Base-by-base conservation (phyloP, 139 green algal species). In the Chlorella sorokiniana region DNA sequence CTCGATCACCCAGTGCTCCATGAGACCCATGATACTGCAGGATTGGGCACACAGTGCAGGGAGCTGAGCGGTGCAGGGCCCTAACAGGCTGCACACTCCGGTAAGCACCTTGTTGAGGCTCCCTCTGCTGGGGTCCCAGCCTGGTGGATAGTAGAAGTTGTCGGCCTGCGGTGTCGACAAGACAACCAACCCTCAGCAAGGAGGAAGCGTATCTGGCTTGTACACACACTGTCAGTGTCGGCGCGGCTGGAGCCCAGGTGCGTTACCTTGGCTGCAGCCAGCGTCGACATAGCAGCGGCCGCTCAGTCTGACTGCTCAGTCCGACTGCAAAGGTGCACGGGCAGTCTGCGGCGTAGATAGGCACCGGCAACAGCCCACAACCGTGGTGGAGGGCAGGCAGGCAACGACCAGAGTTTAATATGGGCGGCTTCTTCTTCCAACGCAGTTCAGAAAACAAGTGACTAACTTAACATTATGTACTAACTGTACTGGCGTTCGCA, bases 101-200 rank as follows among this genome's bases (percentile, higher is more conserved):
- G 29, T 38, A n/a, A 40, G 62, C 10, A 92, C 90, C 91, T 94
- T 94, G 83, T 96, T 95, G 27, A 95, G 81, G 35, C 73, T 79
- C 54, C 94, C 90, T 77, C 97, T 96, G 18, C 87, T 84, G 2
- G 94, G 95, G 86, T 97, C 92, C 79, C 89, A 98, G 54, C 93
- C 91, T 2, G 93, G 91, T 1, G 96, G 93, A 71, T 94, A 96
- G 64, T 98, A 98, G 70, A 98, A 98, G 82, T 96, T 96, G 63
- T 99, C 96, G 20, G 96, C 96, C 42, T 81, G 59, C 61, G 38
- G 25, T 18, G n/a, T 7, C n/a, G 25, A n/a, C n/a, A 33, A 33
- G 61, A 33, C 23, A 68, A 38, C 10, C 48, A 59, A 31, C 2
- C 22, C 25, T 68, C 68, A 75, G 64, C 35, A 7, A 20, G 37